Base-by-base conservation (phyloP, 495 filamentous ascomycete genomes). In the Barbatosphaeria neglecta region DNA sequence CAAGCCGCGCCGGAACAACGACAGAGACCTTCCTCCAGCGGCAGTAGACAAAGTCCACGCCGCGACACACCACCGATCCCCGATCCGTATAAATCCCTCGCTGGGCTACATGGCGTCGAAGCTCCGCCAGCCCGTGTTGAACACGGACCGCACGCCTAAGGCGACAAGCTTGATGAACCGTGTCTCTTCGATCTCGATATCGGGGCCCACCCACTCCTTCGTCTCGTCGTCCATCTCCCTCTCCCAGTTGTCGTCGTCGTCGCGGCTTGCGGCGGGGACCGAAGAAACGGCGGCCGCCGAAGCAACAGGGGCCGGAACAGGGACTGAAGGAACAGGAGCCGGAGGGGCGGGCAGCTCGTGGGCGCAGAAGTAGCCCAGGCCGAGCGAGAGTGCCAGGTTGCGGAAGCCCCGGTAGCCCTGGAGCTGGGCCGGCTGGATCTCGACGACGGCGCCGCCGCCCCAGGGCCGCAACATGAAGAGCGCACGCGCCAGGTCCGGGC, bases 401-500 rank as follows among this genome's bases (percentile, higher is more conserved):
- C 63, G 54, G 42, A 66, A 69, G 1, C 61, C 64, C 46, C 61
- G 56, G 42, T 67, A 57, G 38, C 63, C 51, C 25, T 66, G 48
- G 9, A 37, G 44, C 16, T 43, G 9, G 8, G 9, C 28, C 17
- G 67, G 65, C 41, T 68, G 50, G 42, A 68, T 67, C 46, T 68
- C 65, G 25, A 70, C 64, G 15, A 59, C 22, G 28, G 61, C 62
- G 1, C 56, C 48, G 6, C 57, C 60, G 6, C 47, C 40, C n/a
- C n/a, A n/a, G 10, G 45, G 56, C n/a, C 49, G 56, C n/a, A n/a
- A n/a, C 22, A 71, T 39, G 48, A 68, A 69, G 9, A 68, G 55
- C 16, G 57, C 55, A 52, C 66, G 61, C 8, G 65, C 63, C 27
- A 70, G 54, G 17, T 62, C 67, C 8, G 65, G 65, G 27, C 67